Evolutionary conservation across 1,284 basidiomycete genomes (phyloP).

Genomic region (Apiotrichum mycotoxinovorans): DNA sequence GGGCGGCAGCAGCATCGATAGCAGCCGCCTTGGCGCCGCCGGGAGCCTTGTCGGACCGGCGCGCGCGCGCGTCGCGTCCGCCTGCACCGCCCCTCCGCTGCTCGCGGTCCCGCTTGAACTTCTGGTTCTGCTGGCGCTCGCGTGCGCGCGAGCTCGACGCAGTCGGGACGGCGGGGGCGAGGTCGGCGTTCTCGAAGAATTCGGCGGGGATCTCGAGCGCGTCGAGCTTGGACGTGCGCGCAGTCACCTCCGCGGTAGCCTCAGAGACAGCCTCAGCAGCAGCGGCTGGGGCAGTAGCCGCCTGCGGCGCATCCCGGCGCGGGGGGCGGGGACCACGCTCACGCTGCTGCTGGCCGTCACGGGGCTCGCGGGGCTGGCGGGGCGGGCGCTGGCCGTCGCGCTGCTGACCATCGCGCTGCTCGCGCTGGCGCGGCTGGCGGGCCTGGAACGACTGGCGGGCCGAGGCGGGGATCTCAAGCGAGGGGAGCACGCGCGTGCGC

Average conservation of each 20-base stretch:
- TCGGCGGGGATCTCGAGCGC: slow-evolving; percentile 3
- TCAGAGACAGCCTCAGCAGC: neutral
- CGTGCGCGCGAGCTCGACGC: neutral
- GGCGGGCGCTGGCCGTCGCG: neutral
- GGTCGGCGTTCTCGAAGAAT: slow-evolving; percentile 13
- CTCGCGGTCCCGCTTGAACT: neutral
- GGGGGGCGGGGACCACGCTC: neutral
- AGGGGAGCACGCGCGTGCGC: slow-evolving; percentile 12
- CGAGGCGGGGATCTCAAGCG: slow-evolving; percentile 1
- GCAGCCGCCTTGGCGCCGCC: too few species aligned
- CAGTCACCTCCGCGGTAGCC: neutral
- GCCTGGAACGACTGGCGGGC: neutral
- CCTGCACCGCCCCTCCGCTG: too few species aligned
- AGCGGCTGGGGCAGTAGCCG: neutral
- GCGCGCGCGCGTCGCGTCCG: neutral
- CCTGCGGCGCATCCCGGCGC: neutral
- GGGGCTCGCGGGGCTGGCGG: neutral
- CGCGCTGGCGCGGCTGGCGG: neutral
- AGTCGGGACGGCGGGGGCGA: neutral
- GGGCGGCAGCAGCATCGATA: too few species aligned
- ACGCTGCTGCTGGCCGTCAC: neutral
- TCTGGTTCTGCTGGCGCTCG: neutral
- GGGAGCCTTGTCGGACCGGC: neutral
- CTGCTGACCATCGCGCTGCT: neutral
- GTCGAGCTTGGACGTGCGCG: neutral